Conservation (phyloP, 371 early-diverging fungal species). For the Mortierella sp. region DNA sequence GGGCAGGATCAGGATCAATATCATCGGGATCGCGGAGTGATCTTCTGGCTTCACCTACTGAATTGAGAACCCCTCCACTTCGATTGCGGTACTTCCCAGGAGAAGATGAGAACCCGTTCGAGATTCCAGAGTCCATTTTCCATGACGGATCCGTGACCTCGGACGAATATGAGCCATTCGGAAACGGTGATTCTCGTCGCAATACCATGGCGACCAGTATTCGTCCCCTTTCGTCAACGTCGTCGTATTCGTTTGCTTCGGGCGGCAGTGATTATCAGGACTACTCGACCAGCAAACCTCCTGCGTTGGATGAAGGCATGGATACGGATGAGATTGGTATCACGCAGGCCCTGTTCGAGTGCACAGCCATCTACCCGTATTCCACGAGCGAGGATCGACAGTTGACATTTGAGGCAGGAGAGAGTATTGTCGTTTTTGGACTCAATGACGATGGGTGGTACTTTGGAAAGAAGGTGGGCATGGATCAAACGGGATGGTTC, state of each 20-base stretch:
- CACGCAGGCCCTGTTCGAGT: constrained; percentile 50
- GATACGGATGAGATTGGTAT: constrained; percentile 52
- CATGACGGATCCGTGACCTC: constrained; percentile 20
- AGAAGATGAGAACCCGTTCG: constrained; percentile 49
- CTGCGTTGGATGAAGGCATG: constrained; percentile 46
- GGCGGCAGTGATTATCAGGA: constrained; percentile 18
- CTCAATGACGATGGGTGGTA: constrained; percentile 52
- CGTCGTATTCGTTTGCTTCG: constrained; percentile 25
- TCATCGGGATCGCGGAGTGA: constrained; percentile 15
- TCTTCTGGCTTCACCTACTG: constrained; percentile 9
- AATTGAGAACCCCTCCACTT: constrained; percentile 4
- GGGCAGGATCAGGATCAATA: too few relatives aligned
- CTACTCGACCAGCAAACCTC: constrained; percentile 19
- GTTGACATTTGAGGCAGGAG: constrained; percentile 48
- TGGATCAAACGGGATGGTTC: constrained; percentile 45
- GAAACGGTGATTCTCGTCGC: background rate
- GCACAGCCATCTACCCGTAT: constrained; percentile 51
- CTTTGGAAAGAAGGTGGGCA: constrained; percentile 53
- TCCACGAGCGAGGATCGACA: constrained; percentile 36
- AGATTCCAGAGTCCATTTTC: constrained; percentile 52
- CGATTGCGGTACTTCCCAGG: constrained; percentile 41
- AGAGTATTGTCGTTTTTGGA: constrained; percentile 52
- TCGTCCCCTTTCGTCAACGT: constrained; percentile 20
- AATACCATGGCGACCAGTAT: constrained; percentile 3
- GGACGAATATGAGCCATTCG: constrained; percentile 35